Evolutionary conservation across 768 basidiomycete species (phyloP), one percentile per base, ranked within the genome.

Genomic region (Leucosporidium yakuticum): DNA sequence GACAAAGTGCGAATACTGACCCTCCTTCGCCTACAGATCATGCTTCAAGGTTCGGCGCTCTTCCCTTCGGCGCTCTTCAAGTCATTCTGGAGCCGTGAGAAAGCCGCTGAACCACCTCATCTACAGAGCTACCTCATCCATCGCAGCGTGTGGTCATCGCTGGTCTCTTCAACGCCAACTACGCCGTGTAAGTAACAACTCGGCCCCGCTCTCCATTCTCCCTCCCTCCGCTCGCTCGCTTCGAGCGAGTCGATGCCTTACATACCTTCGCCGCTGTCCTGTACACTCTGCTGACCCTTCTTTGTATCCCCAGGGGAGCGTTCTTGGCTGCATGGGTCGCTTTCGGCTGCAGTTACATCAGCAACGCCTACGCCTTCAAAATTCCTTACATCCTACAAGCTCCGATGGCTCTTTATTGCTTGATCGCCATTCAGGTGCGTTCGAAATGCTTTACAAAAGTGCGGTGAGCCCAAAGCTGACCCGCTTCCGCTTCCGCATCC

Each of bases 81-180:
- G 39, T 15, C 39, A 15, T 44, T 2, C 11, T 15, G 39, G 2
- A 9, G 39, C 11, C 39, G 8, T 15, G 14, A 15, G 14, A 8
- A 12, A 15, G 14, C 39, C 6, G 39, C 39, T 44, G 39, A 44
- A 8, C 11, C 39, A 12, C 14, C 39, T 4, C n/a, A 25, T 17
- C 25, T 59, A 11, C 58, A 59, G 58, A 59, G 23, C n/a, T 59
- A n/a, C 58, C 58, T 17, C 58, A 59, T 17, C 58, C 58, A 2
- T 17, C 25, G 19, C 58, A 59, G 9, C 58, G 58, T 12, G 58
- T 59, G 12, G 14, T 47, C 15, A 25, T 59, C 7, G 36, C 58
- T 4, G 36, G 34, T 5, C 39, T 59, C 54, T 29, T 14, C 32
- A 58, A 32, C 32, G 21, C 9, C 54, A 55, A 31, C 31, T 31